Evolutionary conservation across 257 asterid genomes (phyloP), one percentile per base, ranked within the genome.

Genomic region (Solanum virginianum): DNA sequence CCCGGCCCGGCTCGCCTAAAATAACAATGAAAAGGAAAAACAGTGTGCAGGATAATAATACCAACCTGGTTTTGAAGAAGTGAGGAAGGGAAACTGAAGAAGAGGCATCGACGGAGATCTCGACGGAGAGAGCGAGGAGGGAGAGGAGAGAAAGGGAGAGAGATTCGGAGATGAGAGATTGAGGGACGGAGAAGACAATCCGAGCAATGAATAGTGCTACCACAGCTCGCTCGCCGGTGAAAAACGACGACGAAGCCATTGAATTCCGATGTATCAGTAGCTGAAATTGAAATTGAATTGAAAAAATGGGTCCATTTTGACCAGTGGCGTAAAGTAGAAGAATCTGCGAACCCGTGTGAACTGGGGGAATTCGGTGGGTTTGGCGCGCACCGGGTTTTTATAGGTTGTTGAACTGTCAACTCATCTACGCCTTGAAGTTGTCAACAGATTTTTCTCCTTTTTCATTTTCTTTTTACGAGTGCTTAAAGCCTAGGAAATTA

Each of bases 161-260:
- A 24, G 96, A 90, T 88, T 95, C 97, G 3, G 84, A 85, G 53
- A 94, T 85, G 82, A 96, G 92, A 77, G 92, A 86, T 12, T 81
- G 16, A 57, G 98, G 95, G 36, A 92, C 80, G 36, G 93, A 90
- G 66, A 63, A 90, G 84, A 95, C 86, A 81, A 94, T 90, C 85
- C 90, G 89, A 69, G 88, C 84, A 29, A 94, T 85, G 87, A 90
- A 95, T 41, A 94, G 87, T 80, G 91, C 74, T 84, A 95, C 94
- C 88, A 96, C 99, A 87, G 90, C 91, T 87, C 98, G 91, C 93
- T 96, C 99, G 90, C 98, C 98, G 92, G 92, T 96, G 7, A 79
- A 47, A 75, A 92, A 89, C 93, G 89, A 89, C 89, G 88, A 85
- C 80, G 80, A 83, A 85, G 91, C 87, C 94, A 75, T 75, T 62